These are phyloP conservation scores for Fusarium sororula DNA, from an alignment of 2,329 filamentous ascomycete species.

Conservation along the genomic window DNA sequence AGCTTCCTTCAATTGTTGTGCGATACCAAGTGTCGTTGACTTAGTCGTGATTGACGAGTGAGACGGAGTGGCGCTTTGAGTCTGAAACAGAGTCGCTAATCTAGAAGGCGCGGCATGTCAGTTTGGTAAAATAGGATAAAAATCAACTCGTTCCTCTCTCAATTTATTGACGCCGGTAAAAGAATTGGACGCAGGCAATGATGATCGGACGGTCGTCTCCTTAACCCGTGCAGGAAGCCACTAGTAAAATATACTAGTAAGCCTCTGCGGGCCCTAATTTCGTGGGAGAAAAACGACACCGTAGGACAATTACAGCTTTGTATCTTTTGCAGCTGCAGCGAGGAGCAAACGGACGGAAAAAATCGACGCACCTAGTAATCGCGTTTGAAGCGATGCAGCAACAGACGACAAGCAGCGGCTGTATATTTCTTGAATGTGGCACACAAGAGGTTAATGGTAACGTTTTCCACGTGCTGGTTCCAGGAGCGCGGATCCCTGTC, in stretches of 20 bases:
- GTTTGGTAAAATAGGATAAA: conserved; percentile 12
- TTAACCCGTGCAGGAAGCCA: conserved; percentile 11
- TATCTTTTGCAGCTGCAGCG: neutral
- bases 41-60: neutral
- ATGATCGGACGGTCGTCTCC: conserved; percentile 5
- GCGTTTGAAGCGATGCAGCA: neutral
- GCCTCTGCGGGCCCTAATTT: conserved; percentile 38
- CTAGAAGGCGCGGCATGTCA: conserved; percentile 23
- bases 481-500: conserved; percentile 36
- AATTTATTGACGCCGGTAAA: conserved; percentile 3
- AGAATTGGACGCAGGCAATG: conserved; percentile 7
- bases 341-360: neutral
- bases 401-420: neutral
- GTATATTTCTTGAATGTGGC: conserved; percentile 7
- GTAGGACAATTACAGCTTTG: conserved; percentile 7
- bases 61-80: neutral
- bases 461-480: conserved; percentile 38
- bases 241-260: conserved; percentile 32
- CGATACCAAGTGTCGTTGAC: conserved; percentile 19
- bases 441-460: conserved; percentile 30
- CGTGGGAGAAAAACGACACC: conserved; percentile 18
- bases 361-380: conserved; percentile 12
- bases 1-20: conserved; percentile 11
- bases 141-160: conserved; percentile 12
- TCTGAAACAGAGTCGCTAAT: conserved; percentile 8